Evolutionary conservation across 345 rosid species (phyloP).

Genomic region (Reutealis trisperma): DNA sequence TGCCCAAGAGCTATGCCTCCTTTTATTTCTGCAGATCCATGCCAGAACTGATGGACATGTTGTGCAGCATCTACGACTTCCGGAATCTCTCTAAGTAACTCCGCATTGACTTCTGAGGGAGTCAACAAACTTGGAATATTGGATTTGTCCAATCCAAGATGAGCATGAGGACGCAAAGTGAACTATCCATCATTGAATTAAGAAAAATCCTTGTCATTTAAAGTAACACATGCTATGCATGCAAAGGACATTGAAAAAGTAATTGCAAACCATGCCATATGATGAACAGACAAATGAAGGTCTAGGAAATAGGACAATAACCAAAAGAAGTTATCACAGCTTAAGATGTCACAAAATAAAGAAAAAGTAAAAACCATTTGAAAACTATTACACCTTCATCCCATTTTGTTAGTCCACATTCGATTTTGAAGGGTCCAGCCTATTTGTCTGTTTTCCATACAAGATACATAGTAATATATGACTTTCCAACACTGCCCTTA

Average conservation of each 20-base stretch:
- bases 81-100: constrained; percentile 69
- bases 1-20: constrained; percentile 22
- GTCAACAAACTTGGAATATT: constrained; percentile 49
- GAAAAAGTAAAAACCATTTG: background rate
- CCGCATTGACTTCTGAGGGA: constrained; percentile 54
- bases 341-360: background rate
- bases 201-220: constrained; percentile 1
- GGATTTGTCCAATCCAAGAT: constrained; percentile 76
- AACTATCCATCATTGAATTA: constrained; percentile 47
- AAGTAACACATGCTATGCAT: background rate
- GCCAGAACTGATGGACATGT: constrained; percentile 57
- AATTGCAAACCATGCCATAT: background rate
- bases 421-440: too few species aligned
- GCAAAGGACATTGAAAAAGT: background rate
- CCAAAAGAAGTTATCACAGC: background rate
- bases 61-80: constrained; percentile 65
- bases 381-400: background rate
- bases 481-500: too few species aligned
- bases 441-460: too few species aligned
- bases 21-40: constrained; percentile 29
- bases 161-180: constrained; percentile 83
- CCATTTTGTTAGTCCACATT: too few species aligned
- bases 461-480: too few species aligned
- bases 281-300: background rate
- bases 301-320: background rate